Base-by-base conservation (phyloP, 768 basidiomycete species). In the Pleurotus pulmonarius region DNA sequence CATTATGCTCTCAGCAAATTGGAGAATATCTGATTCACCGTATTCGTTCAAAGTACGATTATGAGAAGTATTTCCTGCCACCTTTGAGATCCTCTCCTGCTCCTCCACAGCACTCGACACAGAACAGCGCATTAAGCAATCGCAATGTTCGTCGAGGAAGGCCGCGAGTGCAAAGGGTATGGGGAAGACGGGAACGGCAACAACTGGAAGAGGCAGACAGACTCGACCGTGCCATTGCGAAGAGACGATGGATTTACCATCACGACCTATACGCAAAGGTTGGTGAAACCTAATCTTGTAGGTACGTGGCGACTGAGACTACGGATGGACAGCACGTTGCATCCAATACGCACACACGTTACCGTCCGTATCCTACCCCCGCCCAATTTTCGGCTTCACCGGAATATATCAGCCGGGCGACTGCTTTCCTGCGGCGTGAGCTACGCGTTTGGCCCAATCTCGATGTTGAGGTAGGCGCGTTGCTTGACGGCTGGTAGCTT, bases 351-450 rank as follows among this genome's bases (percentile, higher is more conserved):
- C 86, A 81, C 63, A 95, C 94, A 3, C 85, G 88, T 49, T 96
- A 90, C 69, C 85, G 86, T n/a, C 94, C 94, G 16, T 92, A 83
- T 61, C 94, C 94, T n/a, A 86, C 86, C 0, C 92, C 94, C 0
- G 71, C 87, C 3, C 92, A 93, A 64, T 92, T 98, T 61, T 59
- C 91, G 9, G 81, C 87, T 1, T 90, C 92, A 15, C 82, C 79
- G 26, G 88, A 91, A 60, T 74, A 88, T 7, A 79, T 92, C 47
- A 83, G 82, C 49, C 82, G 92, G 9, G 90, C 91, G 29, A 93
- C 86, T 0, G 77, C 78, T 12, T 98, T 96, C 64, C 67, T 97
- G 9, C 79, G 95, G 38, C 79, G 94, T 44, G 94, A 98, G 67
- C 72, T 97, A 43, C 83, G 83, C 49, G 89, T 57, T 40, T 98